Evolutionary conservation across 164 flowering plant genomes (phyloP).

Genomic region (Amborella trichopoda): DNA sequence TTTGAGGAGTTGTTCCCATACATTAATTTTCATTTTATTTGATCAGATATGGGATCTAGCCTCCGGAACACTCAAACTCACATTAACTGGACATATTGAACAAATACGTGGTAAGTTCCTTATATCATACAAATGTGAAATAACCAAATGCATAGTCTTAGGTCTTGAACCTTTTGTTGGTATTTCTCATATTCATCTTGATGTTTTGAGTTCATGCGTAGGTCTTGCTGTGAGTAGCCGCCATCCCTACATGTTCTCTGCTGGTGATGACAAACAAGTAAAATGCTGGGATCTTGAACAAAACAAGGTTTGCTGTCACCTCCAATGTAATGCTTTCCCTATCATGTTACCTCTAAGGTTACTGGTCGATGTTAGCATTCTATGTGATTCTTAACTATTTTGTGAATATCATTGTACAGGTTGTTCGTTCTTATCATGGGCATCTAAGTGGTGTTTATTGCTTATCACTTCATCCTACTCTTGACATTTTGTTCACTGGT

Average conservation of each 20-base stretch:
- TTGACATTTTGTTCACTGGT: constrained; percentile 89
- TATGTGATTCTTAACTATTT: no score
- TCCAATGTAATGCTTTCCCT: no score
- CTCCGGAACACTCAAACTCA: constrained; percentile 71
- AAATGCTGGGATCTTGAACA: constrained; percentile 99
- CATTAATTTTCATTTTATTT: constrained; percentile 1
- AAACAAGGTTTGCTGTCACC: constrained; percentile 61
- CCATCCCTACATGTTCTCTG: constrained; percentile 97
- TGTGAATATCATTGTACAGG: constrained; percentile 27
- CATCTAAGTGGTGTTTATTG: constrained; percentile 99
- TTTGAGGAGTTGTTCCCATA: not conserved
- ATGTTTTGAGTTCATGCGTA: constrained; percentile 12
- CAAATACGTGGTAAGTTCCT: constrained; percentile 74
- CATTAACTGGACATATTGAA: constrained; percentile 95
- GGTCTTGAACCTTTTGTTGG: no score
- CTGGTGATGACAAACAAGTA: constrained; percentile 98
- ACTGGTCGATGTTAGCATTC: no score
- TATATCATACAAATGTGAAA: no score
- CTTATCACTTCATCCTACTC: constrained; percentile 92
- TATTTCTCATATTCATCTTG: no score
- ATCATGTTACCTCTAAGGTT: no score
- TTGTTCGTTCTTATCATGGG: constrained; percentile 94
- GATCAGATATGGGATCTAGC: constrained; percentile 91
- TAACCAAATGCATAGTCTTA: no score
- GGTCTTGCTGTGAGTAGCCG: constrained; percentile 89